A percentile compares a stretch with the other conserved stretches of the same genome.
phyloP scores from a whole-genome alignment of 495 filamentous ascomycete species.

The Trichoderma gamsii region DNA sequence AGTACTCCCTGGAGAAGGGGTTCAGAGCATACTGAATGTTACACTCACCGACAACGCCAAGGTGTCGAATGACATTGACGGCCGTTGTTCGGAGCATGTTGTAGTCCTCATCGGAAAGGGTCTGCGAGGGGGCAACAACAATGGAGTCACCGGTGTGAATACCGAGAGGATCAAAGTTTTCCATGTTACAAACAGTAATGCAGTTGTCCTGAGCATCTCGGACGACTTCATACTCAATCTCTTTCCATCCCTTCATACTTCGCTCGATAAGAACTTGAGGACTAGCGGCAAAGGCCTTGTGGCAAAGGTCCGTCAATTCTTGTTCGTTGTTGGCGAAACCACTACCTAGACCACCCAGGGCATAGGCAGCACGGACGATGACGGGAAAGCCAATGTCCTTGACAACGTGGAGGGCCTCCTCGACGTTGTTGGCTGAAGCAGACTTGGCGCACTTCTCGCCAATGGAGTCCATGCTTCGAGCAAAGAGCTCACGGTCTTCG shows the following conservation, averaged over 20 bases:
- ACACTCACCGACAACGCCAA: slow-evolving; percentile 96
- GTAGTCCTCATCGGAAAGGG: slow-evolving; percentile 92
- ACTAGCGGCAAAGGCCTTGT: slow-evolving; percentile 88
- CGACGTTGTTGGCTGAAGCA: slow-evolving; percentile 76
- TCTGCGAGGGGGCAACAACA: slow-evolving; percentile 95
- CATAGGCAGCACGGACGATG: slow-evolving; percentile 94
- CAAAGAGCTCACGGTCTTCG: slow-evolving; percentile 94
- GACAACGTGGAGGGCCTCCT: slow-evolving; percentile 78
- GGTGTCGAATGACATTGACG: slow-evolving; percentile 96
- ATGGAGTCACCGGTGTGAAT: slow-evolving; percentile 99
- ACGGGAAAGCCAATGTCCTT: slow-evolving; percentile 91
- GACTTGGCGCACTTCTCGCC: slow-evolving; percentile 97
- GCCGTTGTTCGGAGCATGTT: slow-evolving; percentile 98
- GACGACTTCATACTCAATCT: slow-evolving; percentile 98
- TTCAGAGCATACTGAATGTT: slow-evolving; percentile 98
- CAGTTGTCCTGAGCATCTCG: slow-evolving; percentile 96
- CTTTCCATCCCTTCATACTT: slow-evolving; percentile 99
- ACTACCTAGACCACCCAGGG: slow-evolving; percentile 88
- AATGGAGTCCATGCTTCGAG: slow-evolving; percentile 96
- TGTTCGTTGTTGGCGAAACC: slow-evolving; percentile 89
- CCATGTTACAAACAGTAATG: slow-evolving; percentile 99
- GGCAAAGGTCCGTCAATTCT: slow-evolving; percentile 86
- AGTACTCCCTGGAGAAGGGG: slow-evolving; percentile 94
- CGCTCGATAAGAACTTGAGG: slow-evolving; percentile 94
- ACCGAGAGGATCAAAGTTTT: slow-evolving; percentile 97